Evolutionary conservation across 306 rosid species (phyloP), one percentile per base, ranked within the genome.

Genomic region (Herpetospermum pedunculosum): DNA sequence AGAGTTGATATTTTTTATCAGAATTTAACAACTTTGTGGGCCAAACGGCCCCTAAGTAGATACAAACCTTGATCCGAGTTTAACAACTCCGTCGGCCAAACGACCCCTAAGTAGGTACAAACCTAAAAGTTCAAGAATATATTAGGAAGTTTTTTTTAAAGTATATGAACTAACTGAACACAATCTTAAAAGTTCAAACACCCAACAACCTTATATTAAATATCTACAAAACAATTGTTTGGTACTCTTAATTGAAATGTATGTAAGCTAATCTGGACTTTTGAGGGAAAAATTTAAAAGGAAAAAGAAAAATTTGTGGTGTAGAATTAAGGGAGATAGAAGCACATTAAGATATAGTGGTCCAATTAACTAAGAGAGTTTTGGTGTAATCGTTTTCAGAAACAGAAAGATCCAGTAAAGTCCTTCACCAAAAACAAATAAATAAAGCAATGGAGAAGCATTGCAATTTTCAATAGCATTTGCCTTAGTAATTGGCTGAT

Each of bases 341-440:
- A 37, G 29, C 46, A 63, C 70, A 64, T 10, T n/a, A 62, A 3
- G 9, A 37, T 6, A 11, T 4, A 10, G 72, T 21, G 49, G 18
- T 38, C 72, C 49, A 64, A 23, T 62, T n/a, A 62, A 62, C 46
- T 19, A 32, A 37, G 46, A 26, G 35, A 18, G 46, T 34, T n/a
- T 62, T 8, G 69, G 25, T 62, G 70, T 62, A 62, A 62, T 62
- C 2, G 70, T 62, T 62, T 62, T 35, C 70, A 62, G 70, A 34
- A 62, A 62, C 70, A 62, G 4, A n/a, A 60, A 62, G 70, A 19
- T 62, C 3, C 14, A 30, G 23, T 10, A 35, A 8, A 62, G 70
- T n/a, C 13, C 44, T 54, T 54, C 5, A n/a, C 46, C 47, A 62
- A n/a, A 62, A 62, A 62, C 46, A 62, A 62, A n/a, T 11, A 53